phyloP scores from a whole-genome alignment of 108 stramenopile genomes.

The Nannochloropsis oceanica region DNA sequence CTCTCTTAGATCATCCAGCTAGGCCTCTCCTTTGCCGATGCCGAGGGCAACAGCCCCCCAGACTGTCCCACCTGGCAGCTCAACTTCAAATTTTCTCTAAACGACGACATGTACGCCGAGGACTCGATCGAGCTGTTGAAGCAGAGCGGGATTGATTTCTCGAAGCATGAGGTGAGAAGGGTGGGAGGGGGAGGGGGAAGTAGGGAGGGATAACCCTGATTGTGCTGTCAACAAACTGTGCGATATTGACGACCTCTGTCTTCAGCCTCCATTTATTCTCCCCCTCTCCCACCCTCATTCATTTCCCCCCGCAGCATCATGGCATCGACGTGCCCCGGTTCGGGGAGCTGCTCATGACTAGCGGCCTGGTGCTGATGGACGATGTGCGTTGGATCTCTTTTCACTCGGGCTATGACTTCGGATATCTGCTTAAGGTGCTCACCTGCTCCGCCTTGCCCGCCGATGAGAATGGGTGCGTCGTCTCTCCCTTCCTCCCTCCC shows the following conservation, averaged over 20 bases:
- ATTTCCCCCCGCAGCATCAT: constrained; percentile 28
- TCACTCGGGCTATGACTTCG: constrained; percentile 96
- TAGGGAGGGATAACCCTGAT: background rate
- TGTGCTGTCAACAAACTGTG: background rate
- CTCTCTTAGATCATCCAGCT: constrained; percentile 72
- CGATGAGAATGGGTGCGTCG: background rate
- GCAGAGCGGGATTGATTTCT: constrained; percentile 79
- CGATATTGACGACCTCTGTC: background rate
- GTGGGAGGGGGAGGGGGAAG: background rate
- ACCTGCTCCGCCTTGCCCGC: constrained; percentile 35
- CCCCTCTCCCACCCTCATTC: background rate
- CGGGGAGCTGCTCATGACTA: constrained; percentile 92
- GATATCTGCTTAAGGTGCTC: constrained; percentile 81
- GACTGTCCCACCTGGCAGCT: constrained; percentile 98
- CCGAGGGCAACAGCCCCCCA: constrained; percentile 67
- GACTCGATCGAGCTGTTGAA: constrained; percentile 92
- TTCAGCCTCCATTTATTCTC: background rate
- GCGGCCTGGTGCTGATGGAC: constrained; percentile 84
- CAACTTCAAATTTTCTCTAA: constrained; percentile 85
- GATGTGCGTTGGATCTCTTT: constrained; percentile 91
- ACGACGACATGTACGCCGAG: constrained; percentile 94
- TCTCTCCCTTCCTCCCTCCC: background rate
- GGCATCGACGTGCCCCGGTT: constrained; percentile 87
- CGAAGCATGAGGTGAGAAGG: background rate
- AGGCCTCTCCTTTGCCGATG: constrained; percentile 82